A percentile compares a stretch with the other conserved stretches of the same genome.
Evolutionary conservation across 495 filamentous ascomycete genomes (phyloP).

Genomic region (Bathelium albidoporum): DNA sequence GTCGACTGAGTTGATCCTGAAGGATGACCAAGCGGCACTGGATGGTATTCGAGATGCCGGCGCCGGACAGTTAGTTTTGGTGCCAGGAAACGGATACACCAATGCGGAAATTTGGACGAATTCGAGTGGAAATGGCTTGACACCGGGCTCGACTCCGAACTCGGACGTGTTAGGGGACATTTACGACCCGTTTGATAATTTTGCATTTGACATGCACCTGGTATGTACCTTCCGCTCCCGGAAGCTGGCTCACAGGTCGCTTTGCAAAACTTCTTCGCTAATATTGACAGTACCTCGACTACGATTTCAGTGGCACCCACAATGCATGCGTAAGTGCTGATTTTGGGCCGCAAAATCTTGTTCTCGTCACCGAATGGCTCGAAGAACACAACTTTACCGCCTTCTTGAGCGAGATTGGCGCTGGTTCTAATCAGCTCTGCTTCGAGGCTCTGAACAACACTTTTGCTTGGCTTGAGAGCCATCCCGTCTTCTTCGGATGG

Average conservation of each 20-base stretch:
- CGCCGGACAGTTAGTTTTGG: conserved; percentile 23
- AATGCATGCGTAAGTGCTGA: conserved; percentile 12
- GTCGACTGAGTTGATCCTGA: conserved; percentile 19
- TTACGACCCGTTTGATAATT: conserved; percentile 20
- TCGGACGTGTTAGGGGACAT: conserved; percentile 18
- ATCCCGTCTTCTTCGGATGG: conserved; percentile 22
- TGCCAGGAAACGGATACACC: conserved; percentile 25
- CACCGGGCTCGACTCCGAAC: conserved; percentile 13
- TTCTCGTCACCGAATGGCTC: conserved; percentile 20
- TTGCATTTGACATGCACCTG: conserved; percentile 24
- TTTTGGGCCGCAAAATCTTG: conserved; percentile 17
- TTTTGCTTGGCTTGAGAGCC: conserved; percentile 12
- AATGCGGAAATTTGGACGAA: conserved; percentile 21
- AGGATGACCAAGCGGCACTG: conserved; percentile 22
- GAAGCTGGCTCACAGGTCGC: neutral
- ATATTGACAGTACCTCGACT: conserved; percentile 19
- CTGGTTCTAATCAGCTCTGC: conserved; percentile 15
- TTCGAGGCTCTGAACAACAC: conserved; percentile 14
- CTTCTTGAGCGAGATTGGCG: conserved; percentile 23
- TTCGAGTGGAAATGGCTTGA: neutral
- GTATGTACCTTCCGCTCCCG: neutral
- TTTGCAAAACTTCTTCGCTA: neutral
- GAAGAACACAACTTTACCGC: conserved; percentile 20
- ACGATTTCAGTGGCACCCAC: conserved; percentile 23
- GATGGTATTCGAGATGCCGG: conserved; percentile 20